Percentiles rank a stretch among this genome's conserved stretches.
These are phyloP conservation scores for Dillenia suffruticosa DNA, from an alignment of 164 flowering plant genomes.

Conservation along the genomic window DNA sequence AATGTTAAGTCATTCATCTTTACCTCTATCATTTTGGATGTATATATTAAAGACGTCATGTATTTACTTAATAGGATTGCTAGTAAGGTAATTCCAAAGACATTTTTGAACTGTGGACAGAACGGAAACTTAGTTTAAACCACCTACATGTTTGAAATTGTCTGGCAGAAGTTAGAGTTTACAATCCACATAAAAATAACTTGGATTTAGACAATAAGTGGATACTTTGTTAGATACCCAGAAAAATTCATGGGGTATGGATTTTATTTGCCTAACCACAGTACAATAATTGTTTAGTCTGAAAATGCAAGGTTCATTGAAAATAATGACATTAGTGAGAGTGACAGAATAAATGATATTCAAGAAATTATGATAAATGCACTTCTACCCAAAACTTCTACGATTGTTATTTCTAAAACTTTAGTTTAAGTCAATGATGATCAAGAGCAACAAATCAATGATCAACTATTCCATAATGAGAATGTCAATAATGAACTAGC, in stretches of 20 bases:
- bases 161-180: neutral
- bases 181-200: too few relatives aligned
- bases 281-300: too few relatives aligned
- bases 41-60: neutral
- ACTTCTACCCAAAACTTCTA: neutral
- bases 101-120: constrained; percentile 6
- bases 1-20: constrained; percentile 4
- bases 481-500: neutral
- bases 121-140: neutral
- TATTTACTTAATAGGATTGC: neutral
- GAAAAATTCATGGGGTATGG: neutral
- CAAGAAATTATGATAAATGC: neutral
- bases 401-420: neutral
- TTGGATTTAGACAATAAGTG: neutral
- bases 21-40: neutral
- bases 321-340: neutral
- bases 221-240: neutral
- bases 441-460: too few relatives aligned
- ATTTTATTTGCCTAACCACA: neutral
- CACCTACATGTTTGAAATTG: constrained; percentile 6
- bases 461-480: neutral
- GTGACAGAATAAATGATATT: neutral
- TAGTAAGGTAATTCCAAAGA: constrained; percentile 9
- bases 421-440: neutral
- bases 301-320: neutral